phyloP scores from a whole-genome alignment of 108 stramenopile species.

The Schizochytrium sp. region DNA sequence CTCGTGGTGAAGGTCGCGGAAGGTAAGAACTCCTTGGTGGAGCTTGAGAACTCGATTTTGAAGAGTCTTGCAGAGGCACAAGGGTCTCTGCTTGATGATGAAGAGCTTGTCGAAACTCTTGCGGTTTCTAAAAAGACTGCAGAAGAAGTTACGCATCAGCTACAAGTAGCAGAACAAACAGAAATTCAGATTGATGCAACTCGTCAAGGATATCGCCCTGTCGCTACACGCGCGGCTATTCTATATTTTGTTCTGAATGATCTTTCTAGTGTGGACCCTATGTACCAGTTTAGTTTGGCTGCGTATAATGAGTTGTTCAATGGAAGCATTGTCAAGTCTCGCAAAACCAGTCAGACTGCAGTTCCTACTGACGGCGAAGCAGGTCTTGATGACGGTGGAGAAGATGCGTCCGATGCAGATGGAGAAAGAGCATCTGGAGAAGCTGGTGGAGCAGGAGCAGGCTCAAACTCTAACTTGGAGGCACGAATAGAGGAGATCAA shows the following conservation, averaged over 20 bases:
- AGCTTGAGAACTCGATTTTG: constrained; percentile 80
- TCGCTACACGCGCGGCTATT: constrained; percentile 76
- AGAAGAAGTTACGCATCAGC: constrained; percentile 77
- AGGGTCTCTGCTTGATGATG: constrained; percentile 78
- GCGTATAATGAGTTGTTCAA: constrained; percentile 80
- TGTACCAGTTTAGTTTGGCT: constrained; percentile 81
- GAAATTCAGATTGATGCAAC: constrained; percentile 76
- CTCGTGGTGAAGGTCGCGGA: constrained; percentile 77
- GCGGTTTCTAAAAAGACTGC: constrained; percentile 78
- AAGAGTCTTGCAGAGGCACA: constrained; percentile 73
- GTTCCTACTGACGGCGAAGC: constrained; percentile 44
- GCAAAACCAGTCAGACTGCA: not conserved
- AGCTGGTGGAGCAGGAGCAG: not conserved
- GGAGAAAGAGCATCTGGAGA: constrained; percentile 1
- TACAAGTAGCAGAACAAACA: constrained; percentile 78
- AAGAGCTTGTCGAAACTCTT: constrained; percentile 77
- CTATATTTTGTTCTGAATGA: constrained; percentile 81
- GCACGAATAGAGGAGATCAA: constrained; percentile 78
- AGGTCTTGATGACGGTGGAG: constrained; percentile 27
- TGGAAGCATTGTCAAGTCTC: constrained; percentile 69
- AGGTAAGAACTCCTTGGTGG: constrained; percentile 76
- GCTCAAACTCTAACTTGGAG: constrained; percentile 49
- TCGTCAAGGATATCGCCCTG: constrained; percentile 77
- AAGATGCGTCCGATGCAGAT: not conserved
- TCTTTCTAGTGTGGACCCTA: constrained; percentile 77